Evolutionary conservation across 2,329 filamentous ascomycete genomes (phyloP).

Genomic region (Metarhizium humberi): DNA sequence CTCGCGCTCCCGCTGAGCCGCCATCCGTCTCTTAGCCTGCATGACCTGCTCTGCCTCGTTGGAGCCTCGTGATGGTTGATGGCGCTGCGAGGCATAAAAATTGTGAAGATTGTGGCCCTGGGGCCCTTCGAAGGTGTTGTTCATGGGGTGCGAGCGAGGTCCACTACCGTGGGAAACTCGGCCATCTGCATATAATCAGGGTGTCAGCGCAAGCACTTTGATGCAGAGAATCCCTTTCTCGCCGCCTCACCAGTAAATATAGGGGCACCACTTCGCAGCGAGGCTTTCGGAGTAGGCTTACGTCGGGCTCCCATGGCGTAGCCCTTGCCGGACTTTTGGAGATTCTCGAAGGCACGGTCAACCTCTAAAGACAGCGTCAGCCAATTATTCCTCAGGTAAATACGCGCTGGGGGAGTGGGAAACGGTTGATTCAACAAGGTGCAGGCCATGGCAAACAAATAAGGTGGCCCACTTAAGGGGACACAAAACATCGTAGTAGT

Average conservation of each 20-base stretch:
- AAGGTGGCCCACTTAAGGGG: not conserved
- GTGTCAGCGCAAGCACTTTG: conserved; percentile 13
- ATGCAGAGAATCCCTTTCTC: not conserved
- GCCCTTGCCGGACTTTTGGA: conserved; percentile 93
- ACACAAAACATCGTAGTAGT: too few species aligned
- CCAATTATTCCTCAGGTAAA: not conserved
- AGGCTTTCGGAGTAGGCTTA: conserved; percentile 36
- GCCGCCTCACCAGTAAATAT: conserved; percentile 6
- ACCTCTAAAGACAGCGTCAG: conserved; percentile 56
- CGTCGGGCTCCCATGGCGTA: conserved; percentile 66
- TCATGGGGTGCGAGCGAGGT: conserved; percentile 73
- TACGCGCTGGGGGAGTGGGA: not conserved
- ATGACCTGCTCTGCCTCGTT: conserved; percentile 96
- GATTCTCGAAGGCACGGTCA: conserved; percentile 88
- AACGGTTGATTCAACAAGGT: not conserved
- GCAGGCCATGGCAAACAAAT: not conserved
- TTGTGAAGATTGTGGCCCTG: conserved; percentile 75
- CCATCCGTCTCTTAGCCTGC: conserved; percentile 98
- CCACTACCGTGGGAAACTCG: conserved; percentile 54
- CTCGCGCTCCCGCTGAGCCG: conserved; percentile 96
- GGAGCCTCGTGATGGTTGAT: conserved; percentile 73
- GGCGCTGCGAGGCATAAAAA: conserved; percentile 90
- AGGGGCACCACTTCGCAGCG: conserved; percentile 6
- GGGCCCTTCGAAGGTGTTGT: conserved; percentile 68
- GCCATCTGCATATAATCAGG: conserved; percentile 45